Evolutionary conservation across 805 yeast species (phyloP).

Genomic region (Yarrowia sp.): DNA sequence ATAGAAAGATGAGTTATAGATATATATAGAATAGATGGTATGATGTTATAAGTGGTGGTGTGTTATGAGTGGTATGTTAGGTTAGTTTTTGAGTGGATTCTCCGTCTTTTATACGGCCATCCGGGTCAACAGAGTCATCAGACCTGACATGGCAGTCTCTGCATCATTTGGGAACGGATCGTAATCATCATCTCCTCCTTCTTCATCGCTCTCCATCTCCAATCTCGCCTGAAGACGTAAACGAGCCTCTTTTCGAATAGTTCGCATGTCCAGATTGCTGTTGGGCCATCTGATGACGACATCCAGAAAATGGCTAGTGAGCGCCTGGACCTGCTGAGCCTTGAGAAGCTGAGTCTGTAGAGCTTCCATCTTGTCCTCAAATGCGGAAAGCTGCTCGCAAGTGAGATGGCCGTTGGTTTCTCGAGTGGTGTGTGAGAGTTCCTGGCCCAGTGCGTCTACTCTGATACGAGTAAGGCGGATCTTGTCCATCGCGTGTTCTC

Average conservation of each 20-base stretch:
- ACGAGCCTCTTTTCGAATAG: conserved; percentile 5
- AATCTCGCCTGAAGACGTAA: not conserved
- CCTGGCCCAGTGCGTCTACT: conserved; percentile 15
- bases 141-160: conserved; percentile 12
- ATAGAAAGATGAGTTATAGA: not conserved
- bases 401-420: conserved; percentile 30
- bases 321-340: conserved; percentile 28
- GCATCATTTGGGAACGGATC: conserved; percentile 12
- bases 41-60: not conserved
- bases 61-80: too few relatives aligned
- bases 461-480: conserved; percentile 2
- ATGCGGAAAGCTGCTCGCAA: conserved; percentile 36
- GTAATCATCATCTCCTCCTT: not conserved
- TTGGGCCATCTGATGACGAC: conserved; percentile 28
- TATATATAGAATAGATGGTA: not conserved
- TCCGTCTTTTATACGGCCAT: not conserved
- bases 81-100: too few relatives aligned
- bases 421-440: conserved; percentile 14
- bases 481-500: conserved; percentile 30
- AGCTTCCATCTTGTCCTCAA: conserved; percentile 23
- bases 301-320: conserved; percentile 27
- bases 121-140: not conserved
- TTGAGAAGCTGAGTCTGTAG: conserved; percentile 10
- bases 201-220: conserved; percentile 1
- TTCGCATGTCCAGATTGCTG: conserved; percentile 20